Conservation (phyloP, 225 moss, liverwort and hornwort genomes). For the Thuidium tamariscinum region DNA sequence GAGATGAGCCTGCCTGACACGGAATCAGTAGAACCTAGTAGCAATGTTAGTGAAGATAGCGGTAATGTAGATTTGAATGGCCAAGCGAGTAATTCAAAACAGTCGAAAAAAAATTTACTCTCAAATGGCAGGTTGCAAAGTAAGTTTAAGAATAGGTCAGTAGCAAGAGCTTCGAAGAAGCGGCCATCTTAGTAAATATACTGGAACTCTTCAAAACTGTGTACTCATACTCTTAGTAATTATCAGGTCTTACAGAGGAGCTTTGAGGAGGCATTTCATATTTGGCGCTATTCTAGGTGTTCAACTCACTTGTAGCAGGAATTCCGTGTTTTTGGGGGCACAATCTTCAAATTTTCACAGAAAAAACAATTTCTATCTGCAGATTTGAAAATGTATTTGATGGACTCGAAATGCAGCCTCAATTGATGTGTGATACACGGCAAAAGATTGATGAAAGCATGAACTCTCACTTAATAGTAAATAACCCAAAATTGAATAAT, state of each 20-base stretch:
- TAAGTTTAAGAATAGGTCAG: slow-evolving; percentile 9
- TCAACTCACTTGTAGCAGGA: background rate
- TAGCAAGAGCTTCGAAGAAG: background rate
- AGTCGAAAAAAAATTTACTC: background rate
- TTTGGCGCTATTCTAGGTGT: background rate
- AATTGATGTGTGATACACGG: no score
- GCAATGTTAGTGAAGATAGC: background rate
- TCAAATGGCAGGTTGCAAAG: slow-evolving; percentile 7
- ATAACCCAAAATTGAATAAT: background rate
- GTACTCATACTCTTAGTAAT: background rate
- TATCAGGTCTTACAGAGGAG: background rate
- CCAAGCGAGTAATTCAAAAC: background rate
- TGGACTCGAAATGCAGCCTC: background rate
- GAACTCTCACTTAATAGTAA: background rate
- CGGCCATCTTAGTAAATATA: background rate
- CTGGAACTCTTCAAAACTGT: background rate
- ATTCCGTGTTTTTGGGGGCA: background rate
- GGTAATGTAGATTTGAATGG: background rate
- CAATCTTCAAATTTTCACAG: background rate
- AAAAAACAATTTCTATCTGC: background rate
- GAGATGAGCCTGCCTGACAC: slow-evolving; percentile 20
- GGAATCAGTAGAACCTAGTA: background rate
- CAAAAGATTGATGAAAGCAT: background rate
- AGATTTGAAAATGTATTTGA: background rate
- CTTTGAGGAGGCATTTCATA: background rate